These are phyloP conservation scores for Elongisporangium prolatum DNA, from an alignment of 352 stramenopile genomes.

Conservation along the genomic window DNA sequence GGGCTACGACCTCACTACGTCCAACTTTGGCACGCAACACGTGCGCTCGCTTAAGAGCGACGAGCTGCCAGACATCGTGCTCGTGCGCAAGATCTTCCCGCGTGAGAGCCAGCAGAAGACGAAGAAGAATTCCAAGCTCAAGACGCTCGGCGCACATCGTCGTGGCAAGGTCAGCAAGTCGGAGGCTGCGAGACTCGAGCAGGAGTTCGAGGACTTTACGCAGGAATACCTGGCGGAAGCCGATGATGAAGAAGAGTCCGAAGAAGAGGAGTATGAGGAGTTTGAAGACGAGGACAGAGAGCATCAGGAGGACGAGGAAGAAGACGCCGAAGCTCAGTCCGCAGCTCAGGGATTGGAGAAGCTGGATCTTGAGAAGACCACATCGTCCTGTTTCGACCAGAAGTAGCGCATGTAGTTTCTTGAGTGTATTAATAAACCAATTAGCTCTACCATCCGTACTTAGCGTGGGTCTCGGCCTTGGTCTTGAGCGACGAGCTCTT, in stretches of 20 bases:
- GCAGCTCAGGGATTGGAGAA: slow-evolving; percentile 11
- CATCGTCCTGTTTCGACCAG: background rate
- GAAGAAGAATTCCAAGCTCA: slow-evolving; percentile 31
- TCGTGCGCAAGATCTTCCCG: slow-evolving; percentile 70
- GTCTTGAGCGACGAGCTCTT: slow-evolving; percentile 63
- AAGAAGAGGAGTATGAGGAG: slow-evolving; percentile 15
- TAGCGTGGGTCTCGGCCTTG: slow-evolving; percentile 73
- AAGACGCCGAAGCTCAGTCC: slow-evolving; percentile 5
- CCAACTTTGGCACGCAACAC: slow-evolving; percentile 46
- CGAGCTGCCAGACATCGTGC: slow-evolving; percentile 67
- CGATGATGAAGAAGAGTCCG: slow-evolving; percentile 26
- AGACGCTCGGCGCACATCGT: slow-evolving; percentile 35
- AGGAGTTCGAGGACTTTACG: slow-evolving; percentile 57
- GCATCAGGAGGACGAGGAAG: slow-evolving; percentile 5
- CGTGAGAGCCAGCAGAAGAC: slow-evolving; percentile 36
- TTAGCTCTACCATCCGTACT: slow-evolving; percentile 65
- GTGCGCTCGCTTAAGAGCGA: slow-evolving; percentile 33
- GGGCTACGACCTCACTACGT: slow-evolving; percentile 62
- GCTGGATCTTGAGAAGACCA: slow-evolving; percentile 10
- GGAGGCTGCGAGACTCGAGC: slow-evolving; percentile 37
- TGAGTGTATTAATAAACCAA: background rate
- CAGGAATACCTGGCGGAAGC: slow-evolving; percentile 59
- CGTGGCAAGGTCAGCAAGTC: slow-evolving; percentile 46
- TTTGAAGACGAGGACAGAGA: slow-evolving; percentile 9
- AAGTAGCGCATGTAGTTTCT: background rate